These are phyloP conservation scores for Conoideocrella luteorostrata DNA, from an alignment of 2,329 filamentous ascomycete species.

Conservation along the genomic window DNA sequence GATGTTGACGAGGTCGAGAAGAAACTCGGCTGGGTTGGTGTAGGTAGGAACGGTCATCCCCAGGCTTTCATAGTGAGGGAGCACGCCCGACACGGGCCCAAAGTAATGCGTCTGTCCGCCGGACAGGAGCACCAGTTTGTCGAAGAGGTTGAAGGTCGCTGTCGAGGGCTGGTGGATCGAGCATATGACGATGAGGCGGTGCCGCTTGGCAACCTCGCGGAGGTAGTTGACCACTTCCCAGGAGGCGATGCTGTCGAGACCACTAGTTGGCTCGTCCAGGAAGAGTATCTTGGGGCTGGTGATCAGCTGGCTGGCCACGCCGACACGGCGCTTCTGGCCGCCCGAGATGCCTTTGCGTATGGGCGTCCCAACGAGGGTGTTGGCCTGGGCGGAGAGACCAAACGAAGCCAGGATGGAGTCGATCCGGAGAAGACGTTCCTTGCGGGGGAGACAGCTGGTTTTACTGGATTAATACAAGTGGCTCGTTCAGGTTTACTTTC, in stretches of 20 bases:
- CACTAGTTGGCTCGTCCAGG: conserved; percentile 77
- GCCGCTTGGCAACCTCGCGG: conserved; percentile 55
- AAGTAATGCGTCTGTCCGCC: conserved; percentile 67
- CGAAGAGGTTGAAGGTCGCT: conserved; percentile 71
- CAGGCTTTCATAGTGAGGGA: conserved; percentile 56
- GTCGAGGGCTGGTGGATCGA: conserved; percentile 85
- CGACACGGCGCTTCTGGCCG: conserved; percentile 75
- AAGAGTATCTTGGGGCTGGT: conserved; percentile 77
- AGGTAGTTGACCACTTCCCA: conserved; percentile 72
- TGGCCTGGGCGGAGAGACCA: conserved; percentile 61
- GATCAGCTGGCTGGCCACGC: conserved; percentile 74
- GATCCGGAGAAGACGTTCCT: conserved; percentile 57
- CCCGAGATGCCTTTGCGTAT: conserved; percentile 79
- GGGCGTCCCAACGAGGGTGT: conserved; percentile 73
- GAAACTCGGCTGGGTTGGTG: conserved; percentile 73
- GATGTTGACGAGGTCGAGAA: conserved; percentile 71
- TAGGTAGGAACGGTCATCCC: conserved; percentile 60
- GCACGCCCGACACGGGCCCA: conserved; percentile 52
- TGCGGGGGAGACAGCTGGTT: conserved; percentile 34
- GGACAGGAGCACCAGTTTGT: conserved; percentile 70
- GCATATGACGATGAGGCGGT: conserved; percentile 70
- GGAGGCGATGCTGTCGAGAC: conserved; percentile 71
- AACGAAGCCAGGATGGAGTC: conserved; percentile 64
- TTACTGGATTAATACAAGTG: too few species aligned
- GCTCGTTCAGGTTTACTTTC: too few species aligned